Evolutionary conservation across 768 basidiomycete genomes (phyloP).

Genomic region (Suillus occidentalis): DNA sequence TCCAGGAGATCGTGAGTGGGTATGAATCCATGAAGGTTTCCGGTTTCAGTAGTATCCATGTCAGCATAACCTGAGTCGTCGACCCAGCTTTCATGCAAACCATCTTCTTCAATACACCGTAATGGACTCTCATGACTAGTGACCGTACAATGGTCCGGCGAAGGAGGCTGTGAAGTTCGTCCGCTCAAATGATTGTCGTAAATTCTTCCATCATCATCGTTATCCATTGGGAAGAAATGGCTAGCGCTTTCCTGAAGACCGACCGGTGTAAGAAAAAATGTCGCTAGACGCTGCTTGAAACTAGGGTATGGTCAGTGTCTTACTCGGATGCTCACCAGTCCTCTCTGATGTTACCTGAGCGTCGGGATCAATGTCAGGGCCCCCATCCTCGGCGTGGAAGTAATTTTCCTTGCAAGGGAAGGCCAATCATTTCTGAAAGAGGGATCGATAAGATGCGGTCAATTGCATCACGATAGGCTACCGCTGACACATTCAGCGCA

Average conservation of each 20-base stretch:
- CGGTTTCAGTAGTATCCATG: neutral
- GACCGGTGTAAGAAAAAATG: neutral
- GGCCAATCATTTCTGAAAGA: conserved; percentile 1
- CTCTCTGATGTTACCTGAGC: conserved; percentile 4
- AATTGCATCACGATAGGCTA: conserved; percentile 30
- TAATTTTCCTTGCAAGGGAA: neutral
- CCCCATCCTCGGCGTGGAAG: neutral
- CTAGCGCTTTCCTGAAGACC: neutral
- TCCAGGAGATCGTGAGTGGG: neutral
- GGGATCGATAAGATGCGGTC: conserved; percentile 19
- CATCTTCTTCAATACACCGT: neutral
- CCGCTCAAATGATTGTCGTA: neutral
- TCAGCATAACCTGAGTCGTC: conserved; percentile 8
- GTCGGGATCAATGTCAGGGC: neutral
- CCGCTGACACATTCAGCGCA: conserved; percentile 18
- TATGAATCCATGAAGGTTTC: neutral
- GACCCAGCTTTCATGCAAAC: neutral
- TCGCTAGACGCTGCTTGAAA: neutral
- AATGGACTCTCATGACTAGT: neutral
- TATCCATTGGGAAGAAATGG: neutral
- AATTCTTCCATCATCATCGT: neutral
- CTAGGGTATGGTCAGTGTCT: neutral
- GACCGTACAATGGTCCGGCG: neutral
- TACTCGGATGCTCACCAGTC: neutral
- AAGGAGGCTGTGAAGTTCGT: neutral